These are phyloP conservation scores for Xylaria arbuscula DNA, from an alignment of 2,329 filamentous ascomycete genomes.

Conservation along the genomic window DNA sequence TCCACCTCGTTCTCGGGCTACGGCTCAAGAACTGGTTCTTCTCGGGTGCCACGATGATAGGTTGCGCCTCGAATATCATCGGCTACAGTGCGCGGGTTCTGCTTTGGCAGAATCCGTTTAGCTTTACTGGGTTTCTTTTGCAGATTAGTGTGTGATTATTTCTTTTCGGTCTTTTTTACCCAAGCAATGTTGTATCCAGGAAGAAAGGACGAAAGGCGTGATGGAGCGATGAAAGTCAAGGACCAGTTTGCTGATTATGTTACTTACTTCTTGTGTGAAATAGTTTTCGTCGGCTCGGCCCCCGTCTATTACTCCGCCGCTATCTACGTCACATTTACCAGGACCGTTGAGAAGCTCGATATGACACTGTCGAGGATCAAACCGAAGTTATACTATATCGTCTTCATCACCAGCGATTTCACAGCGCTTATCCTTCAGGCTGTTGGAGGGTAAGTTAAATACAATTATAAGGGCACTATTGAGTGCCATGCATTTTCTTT, in stretches of 20 bases:
- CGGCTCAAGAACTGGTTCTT: constrained; percentile 62
- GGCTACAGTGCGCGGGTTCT: constrained; percentile 72
- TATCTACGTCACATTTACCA: constrained; percentile 68
- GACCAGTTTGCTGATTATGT: neutral
- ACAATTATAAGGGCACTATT: neutral
- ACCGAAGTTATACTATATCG: constrained; percentile 46
- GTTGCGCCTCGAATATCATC: constrained; percentile 67
- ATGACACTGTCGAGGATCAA: constrained; percentile 42
- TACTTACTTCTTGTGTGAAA: neutral
- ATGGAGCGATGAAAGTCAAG: neutral
- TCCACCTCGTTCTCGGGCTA: constrained; percentile 60
- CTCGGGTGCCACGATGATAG: constrained; percentile 64
- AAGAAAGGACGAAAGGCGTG: neutral
- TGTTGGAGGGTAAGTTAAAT: constrained; percentile 50
- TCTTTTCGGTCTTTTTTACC: neutral
- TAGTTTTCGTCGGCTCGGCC: constrained; percentile 67
- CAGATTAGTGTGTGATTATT: constrained; percentile 64
- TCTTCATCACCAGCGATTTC: constrained; percentile 57
- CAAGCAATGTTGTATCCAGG: neutral
- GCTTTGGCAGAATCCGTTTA: constrained; percentile 68
- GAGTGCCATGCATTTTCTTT: neutral
- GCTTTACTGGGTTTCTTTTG: constrained; percentile 70
- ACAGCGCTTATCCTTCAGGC: constrained; percentile 58
- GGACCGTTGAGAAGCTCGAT: constrained; percentile 52
- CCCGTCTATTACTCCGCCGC: constrained; percentile 70